phyloP scores from a whole-genome alignment of 805 yeast genomes.

The Zygosaccharomyces pseudorouxii region DNA sequence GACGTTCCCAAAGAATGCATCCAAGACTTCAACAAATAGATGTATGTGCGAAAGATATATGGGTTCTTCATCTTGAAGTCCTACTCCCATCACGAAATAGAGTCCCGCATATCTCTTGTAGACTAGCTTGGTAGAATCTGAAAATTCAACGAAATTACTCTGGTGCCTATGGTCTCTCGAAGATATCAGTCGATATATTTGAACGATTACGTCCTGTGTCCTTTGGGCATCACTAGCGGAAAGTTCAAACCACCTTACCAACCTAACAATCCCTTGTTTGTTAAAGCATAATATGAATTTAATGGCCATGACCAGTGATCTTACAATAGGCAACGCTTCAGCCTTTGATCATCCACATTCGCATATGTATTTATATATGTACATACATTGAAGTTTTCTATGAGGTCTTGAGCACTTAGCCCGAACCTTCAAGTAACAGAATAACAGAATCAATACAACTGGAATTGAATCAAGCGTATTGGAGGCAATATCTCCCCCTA shows the following conservation, averaged over 20 bases:
- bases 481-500: not conserved
- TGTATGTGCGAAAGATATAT: conserved; percentile 80
- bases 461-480: not conserved
- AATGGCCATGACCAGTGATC: conserved; percentile 51
- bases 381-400: not conserved
- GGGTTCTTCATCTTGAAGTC: conserved; percentile 74
- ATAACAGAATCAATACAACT: not conserved
- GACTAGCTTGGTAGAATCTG: conserved; percentile 59
- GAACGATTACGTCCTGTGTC: conserved; percentile 31
- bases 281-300: conserved; percentile 80
- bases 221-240: conserved; percentile 32
- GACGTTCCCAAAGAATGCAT: conserved; percentile 80
- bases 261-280: conserved; percentile 87
- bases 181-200: conserved; percentile 73
- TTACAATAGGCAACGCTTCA: not conserved
- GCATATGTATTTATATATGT: not conserved
- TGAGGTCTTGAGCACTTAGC: not conserved
- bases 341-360: not conserved
- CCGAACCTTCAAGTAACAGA: conserved; percentile 1
- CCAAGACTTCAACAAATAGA: conserved; percentile 82
- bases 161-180: conserved; percentile 81
- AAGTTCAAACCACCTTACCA: conserved; percentile 70
- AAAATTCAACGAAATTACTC: conserved; percentile 72
- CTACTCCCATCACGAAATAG: conserved; percentile 81
- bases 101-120: conserved; percentile 90